These are phyloP conservation scores for Penicillium cosmopolitanum DNA, from an alignment of 495 filamentous ascomycete genomes.

Conservation along the genomic window DNA sequence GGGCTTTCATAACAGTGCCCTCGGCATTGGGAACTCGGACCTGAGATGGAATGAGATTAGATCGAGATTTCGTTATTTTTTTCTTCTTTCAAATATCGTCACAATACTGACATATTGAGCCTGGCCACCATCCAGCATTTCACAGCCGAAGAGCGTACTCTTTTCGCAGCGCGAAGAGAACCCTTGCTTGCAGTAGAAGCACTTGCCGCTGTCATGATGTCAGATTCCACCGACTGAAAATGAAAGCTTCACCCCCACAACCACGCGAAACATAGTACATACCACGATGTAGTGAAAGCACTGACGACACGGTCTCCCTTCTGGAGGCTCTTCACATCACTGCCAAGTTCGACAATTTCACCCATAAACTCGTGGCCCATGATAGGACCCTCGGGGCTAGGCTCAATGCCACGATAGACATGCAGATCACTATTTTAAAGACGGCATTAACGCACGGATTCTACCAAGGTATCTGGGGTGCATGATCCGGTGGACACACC, in stretches of 20 bases:
- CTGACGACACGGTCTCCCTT: conserved; percentile 79
- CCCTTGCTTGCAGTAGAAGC: conserved; percentile 88
- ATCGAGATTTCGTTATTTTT: not conserved
- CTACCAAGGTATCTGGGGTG: not conserved
- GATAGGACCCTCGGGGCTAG: conserved; percentile 63
- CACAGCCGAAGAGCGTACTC: conserved; percentile 72
- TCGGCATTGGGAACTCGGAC: conserved; percentile 85
- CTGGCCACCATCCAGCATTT: conserved; percentile 80
- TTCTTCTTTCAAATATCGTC: not conserved
- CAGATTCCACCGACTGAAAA: conserved; percentile 7
- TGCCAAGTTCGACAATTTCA: conserved; percentile 67
- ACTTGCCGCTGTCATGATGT: conserved; percentile 60
- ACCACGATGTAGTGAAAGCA: conserved; percentile 90
- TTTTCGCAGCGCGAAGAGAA: conserved; percentile 84
- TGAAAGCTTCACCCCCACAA: not conserved
- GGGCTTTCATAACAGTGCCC: conserved; percentile 76
- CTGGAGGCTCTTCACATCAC: conserved; percentile 66
- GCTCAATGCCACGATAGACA: conserved; percentile 82
- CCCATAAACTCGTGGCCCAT: conserved; percentile 83
- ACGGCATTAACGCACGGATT: not conserved
- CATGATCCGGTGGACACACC: conserved; percentile 54
- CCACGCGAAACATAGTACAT: conserved; percentile 30
- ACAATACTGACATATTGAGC: conserved; percentile 71
- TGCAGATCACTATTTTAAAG: conserved; percentile 73
- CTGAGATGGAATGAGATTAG: conserved; percentile 24